Evolutionary conservation across 345 rosid genomes (phyloP), one percentile per base, ranked within the genome.

Genomic region (Pistacia vera): DNA sequence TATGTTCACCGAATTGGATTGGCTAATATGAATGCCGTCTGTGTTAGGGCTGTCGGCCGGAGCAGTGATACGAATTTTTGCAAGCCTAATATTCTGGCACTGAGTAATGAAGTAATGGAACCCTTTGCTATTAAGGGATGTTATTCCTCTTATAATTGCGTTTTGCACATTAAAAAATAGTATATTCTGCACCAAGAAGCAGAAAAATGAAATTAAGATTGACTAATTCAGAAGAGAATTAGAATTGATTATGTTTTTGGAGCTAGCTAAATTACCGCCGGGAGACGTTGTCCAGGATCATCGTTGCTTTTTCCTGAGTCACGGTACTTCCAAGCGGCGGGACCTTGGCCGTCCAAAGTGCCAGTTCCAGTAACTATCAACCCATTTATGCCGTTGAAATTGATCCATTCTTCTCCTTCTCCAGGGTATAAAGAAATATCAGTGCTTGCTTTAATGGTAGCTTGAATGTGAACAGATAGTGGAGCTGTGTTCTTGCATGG

Each of bases 21-120:
- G 82, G 76, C 98, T 90, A 36, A 92, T 76, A 60, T 92, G 98
- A 73, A 93, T 80, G 3, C 98, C 93, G 9, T 91, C 93, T 0
- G 93, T 91, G 65, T 91, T 91, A 18, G 95, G 92, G 79, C 95
- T 91, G 0, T 72, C 69, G 1, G 0, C 83, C 0, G 95, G 95
- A 12, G 95, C 92, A 0, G 1, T 14, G 12, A 91, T 11, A 33
- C 65, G 64, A 35, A 89, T 28, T 67, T 73, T 67, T 46, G 51
- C 67, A 7, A 81, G 60, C 49, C 75, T 79, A 2, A 91, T 28
- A 72, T 88, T 83, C 20, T 81, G 36, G 73, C 85, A 76, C 11
- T 62, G 54, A 59, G 83, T 84, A 60, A 91, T 73, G 63, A 70
- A 68, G 11, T 84, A 52, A 55, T 91, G 96, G 82, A 91, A 89